Conservation (phyloP, 164 flowering plant species). For the Vitis labrusca region DNA sequence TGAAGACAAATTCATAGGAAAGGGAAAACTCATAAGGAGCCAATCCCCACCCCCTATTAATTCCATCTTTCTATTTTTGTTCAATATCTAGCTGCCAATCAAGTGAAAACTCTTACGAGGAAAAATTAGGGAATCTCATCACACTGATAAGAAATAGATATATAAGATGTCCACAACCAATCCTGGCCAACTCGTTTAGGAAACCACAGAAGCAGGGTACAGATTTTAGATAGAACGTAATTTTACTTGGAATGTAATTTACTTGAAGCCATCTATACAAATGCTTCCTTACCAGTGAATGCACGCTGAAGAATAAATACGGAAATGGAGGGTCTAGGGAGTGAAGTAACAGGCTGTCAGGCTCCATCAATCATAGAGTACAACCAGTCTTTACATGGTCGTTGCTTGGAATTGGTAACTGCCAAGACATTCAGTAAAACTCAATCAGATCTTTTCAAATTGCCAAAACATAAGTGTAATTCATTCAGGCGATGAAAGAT, state of each 20-base stretch:
- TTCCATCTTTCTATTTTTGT: too few relatives aligned
- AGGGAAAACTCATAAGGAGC: too few relatives aligned
- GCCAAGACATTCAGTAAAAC: not conserved
- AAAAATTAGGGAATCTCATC: too few relatives aligned
- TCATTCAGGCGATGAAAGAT: too few relatives aligned
- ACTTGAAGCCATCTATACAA: slow-evolving; percentile 23
- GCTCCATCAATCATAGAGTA: not conserved
- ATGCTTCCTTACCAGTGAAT: slow-evolving; percentile 8
- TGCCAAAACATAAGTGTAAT: not conserved
- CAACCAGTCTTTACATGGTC: not conserved
- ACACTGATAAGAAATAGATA: too few relatives aligned
- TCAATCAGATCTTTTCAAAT: not conserved
- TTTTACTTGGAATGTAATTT: not conserved
- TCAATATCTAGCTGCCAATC: too few relatives aligned
- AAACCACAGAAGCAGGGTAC: slow-evolving; percentile 4
- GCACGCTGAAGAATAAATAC: not conserved
- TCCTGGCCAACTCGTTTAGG: not conserved
- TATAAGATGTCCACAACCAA: too few relatives aligned
- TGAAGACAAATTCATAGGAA: too few relatives aligned
- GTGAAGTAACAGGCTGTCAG: not conserved
- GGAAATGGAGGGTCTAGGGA: not conserved
- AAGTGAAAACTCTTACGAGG: too few relatives aligned
- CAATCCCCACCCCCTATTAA: too few relatives aligned
- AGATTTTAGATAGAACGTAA: slow-evolving; percentile 5
- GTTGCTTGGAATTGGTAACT: not conserved